Evolutionary conservation across 371 early-diverging fungal genomes (phyloP).

Genomic region (Syncephalastrum sp.): DNA sequence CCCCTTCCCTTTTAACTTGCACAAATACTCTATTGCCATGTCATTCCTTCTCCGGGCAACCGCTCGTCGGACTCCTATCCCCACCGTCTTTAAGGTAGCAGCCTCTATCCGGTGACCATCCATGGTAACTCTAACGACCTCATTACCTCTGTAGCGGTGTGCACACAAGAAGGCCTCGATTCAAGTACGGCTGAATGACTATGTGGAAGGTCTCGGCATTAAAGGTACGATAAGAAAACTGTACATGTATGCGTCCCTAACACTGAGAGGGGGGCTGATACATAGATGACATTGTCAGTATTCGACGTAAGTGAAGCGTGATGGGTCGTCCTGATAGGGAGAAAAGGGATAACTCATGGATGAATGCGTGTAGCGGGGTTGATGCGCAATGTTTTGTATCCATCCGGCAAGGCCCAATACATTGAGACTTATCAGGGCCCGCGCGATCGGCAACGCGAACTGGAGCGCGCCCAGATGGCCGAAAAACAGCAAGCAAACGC

Average conservation of each 20-base stretch:
- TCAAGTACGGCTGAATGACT: slow-evolving; percentile 39
- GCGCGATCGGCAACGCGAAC: slow-evolving; percentile 21
- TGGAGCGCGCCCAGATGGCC: too few relatives aligned
- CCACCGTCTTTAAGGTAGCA: too few relatives aligned
- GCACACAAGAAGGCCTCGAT: slow-evolving; percentile 48
- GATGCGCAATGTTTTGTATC: slow-evolving; percentile 51
- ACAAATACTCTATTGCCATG: too few relatives aligned
- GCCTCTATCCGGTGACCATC: too few relatives aligned
- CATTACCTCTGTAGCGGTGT: slow-evolving; percentile 23
- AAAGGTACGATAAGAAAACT: slow-evolving; percentile 26
- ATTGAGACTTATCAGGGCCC: slow-evolving; percentile 20
- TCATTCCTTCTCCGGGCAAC: too few relatives aligned
- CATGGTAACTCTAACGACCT: too few relatives aligned
- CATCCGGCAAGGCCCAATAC: slow-evolving; percentile 44
- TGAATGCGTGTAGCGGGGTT: slow-evolving; percentile 37
- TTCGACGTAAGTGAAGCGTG: slow-evolving; percentile 39
- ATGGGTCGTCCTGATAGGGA: too few relatives aligned
- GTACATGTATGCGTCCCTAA: too few relatives aligned
- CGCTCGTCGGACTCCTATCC: too few relatives aligned
- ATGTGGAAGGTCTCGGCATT: slow-evolving; percentile 42
- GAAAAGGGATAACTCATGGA: background rate
- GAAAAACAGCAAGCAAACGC: too few relatives aligned
- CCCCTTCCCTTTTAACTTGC: too few relatives aligned
- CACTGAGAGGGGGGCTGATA: background rate
- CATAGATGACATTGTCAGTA: slow-evolving; percentile 44